Conservation (phyloP, 1,284 basidiomycete genomes). For the Somion occarium region DNA sequence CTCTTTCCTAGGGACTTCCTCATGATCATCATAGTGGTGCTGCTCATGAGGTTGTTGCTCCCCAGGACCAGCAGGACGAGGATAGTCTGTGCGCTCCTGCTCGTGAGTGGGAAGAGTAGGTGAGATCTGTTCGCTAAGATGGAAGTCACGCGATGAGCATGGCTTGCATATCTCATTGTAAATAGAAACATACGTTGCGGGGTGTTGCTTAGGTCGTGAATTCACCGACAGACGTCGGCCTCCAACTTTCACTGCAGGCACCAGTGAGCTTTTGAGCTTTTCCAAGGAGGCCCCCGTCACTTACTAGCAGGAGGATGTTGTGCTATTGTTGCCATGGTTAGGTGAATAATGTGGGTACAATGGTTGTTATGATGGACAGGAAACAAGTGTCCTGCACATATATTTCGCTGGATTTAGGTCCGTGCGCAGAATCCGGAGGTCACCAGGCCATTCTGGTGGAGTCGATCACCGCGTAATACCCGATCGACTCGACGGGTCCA, state of each 20-base stretch:
- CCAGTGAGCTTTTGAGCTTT: background rate
- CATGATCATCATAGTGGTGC: slow-evolving; percentile 40
- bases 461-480: background rate
- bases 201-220: slow-evolving; percentile 35
- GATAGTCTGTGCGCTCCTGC: slow-evolving; percentile 49
- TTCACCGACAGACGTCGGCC: slow-evolving; percentile 55
- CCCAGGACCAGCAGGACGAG: slow-evolving; percentile 48
- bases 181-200: slow-evolving; percentile 30
- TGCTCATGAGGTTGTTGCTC: slow-evolving; percentile 37
- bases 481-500: no score
- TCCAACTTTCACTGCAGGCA: slow-evolving; percentile 58
- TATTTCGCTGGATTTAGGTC: background rate
- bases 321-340: slow-evolving; percentile 16
- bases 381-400: background rate
- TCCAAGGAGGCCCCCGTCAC: no score
- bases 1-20: slow-evolving; percentile 47
- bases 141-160: no score
- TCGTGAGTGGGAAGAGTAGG: slow-evolving; percentile 21
- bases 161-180: background rate
- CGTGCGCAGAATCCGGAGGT: background rate
- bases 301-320: slow-evolving; percentile 25
- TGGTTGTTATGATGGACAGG: slow-evolving; percentile 6
- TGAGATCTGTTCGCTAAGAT: slow-evolving; percentile 24
- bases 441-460: background rate
- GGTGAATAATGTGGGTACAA: slow-evolving; percentile 9